Conservation (phyloP, 2,329 filamentous ascomycete genomes). For the Cladosporium sp. region DNA sequence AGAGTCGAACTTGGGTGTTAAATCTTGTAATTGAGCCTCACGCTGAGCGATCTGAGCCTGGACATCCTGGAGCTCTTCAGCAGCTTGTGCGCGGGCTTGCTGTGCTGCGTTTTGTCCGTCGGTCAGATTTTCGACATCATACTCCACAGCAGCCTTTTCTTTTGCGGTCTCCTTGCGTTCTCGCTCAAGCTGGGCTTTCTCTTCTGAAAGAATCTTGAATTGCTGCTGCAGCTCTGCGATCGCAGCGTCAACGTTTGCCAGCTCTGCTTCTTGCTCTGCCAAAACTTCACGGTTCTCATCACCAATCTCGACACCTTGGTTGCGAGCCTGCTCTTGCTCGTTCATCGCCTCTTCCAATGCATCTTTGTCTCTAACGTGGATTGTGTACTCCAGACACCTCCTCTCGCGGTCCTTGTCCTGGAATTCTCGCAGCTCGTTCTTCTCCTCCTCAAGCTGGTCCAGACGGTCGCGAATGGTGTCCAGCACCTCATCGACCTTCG, state of each 20-base stretch:
- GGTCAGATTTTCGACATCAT: conserved; percentile 76
- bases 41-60: conserved; percentile 70
- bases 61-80: conserved; percentile 67
- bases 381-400: conserved; percentile 88
- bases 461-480: conserved; percentile 89
- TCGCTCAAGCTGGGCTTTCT: conserved; percentile 82
- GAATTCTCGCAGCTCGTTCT: conserved; percentile 88
- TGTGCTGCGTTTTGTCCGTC: conserved; percentile 78
- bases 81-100: conserved; percentile 66
- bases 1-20: conserved; percentile 73
- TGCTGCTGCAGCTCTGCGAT: conserved; percentile 77
- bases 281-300: conserved; percentile 77
- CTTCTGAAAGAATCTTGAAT: conserved; percentile 77
- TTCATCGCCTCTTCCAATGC: conserved; percentile 74
- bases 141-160: conserved; percentile 75
- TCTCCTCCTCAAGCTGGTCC: conserved; percentile 88
- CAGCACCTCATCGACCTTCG: conserved; percentile 89
- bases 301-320: conserved; percentile 77
- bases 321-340: conserved; percentile 74
- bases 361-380: conserved; percentile 83
- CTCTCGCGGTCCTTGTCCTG: conserved; percentile 93
- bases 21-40: conserved; percentile 67
- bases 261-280: conserved; percentile 66
- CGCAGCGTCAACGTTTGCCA: conserved; percentile 70
- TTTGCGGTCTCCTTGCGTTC: conserved; percentile 81